Percentiles rank a stretch among this genome's conserved stretches.
Evolutionary conservation across 2,329 filamentous ascomycete species (phyloP).

Genomic region (Tolypocladium tundrense): DNA sequence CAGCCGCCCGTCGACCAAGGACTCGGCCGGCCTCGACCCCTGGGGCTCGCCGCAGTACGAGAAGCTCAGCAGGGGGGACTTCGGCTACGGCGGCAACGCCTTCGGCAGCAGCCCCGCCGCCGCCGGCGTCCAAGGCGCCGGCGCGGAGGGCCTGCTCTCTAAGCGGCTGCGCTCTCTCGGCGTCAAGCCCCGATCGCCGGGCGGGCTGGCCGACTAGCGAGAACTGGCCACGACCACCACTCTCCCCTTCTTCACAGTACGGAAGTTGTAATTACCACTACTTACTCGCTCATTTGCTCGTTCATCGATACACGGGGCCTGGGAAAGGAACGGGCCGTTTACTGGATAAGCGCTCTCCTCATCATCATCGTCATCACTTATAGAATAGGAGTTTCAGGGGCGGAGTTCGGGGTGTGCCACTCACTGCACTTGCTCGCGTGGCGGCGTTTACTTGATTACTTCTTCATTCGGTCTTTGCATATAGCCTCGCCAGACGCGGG

Average conservation of each 20-base stretch:
- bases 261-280: not conserved
- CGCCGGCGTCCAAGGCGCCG: conserved; percentile 23
- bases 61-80: conserved; percentile 58
- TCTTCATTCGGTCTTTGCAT: not conserved
- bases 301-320: not conserved
- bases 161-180: conserved; percentile 56
- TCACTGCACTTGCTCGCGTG: not conserved
- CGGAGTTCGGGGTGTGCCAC: not conserved
- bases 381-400: not conserved
- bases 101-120: conserved; percentile 24
- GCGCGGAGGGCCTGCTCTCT: conserved; percentile 55
- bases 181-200: conserved; percentile 20
- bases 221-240: not conserved
- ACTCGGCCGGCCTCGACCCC: conserved; percentile 17
- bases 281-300: not conserved
- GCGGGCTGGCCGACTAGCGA: conserved; percentile 2
- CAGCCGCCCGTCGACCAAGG: conserved; percentile 25
- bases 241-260: not conserved
- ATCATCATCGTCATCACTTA: not conserved
- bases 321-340: not conserved
- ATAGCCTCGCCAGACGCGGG: not conserved
- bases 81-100: conserved; percentile 49
- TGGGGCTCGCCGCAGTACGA: conserved; percentile 39
- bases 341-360: not conserved
- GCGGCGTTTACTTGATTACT: too few species aligned